Conservation (phyloP, 768 basidiomycete species). For the Phanerochaete carnosa region DNA sequence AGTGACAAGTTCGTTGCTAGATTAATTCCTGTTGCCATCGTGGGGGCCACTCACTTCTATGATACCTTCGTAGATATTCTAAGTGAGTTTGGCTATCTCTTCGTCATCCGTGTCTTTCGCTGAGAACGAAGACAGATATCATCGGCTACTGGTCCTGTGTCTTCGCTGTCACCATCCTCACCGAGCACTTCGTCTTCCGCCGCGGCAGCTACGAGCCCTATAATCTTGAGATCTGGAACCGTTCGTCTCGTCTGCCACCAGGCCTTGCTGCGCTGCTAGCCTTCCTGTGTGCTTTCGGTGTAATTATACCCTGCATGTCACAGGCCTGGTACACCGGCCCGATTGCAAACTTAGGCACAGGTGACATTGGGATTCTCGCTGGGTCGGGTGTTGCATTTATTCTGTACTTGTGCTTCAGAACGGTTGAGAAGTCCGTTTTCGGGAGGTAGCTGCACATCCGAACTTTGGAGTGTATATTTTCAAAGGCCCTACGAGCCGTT, state of each 20-base stretch:
- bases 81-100: conserved; percentile 22
- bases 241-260: conserved; percentile 33
- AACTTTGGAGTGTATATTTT: background rate
- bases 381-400: conserved; percentile 33
- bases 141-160: conserved; percentile 43
- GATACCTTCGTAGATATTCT: conserved; percentile 40
- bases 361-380: conserved; percentile 46
- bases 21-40: conserved; percentile 43
- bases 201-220: conserved; percentile 32
- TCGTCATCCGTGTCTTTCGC: background rate
- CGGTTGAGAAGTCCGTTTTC: conserved; percentile 23
- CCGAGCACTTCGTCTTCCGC: conserved; percentile 45
- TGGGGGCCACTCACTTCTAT: conserved; percentile 45
- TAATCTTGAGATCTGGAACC: conserved; percentile 35
- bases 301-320: conserved; percentile 46
- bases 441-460: background rate
- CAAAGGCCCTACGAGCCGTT: no score
- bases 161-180: conserved; percentile 36
- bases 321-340: conserved; percentile 52
- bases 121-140: conserved; percentile 27
- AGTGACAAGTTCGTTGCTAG: conserved; percentile 21
- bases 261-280: conserved; percentile 39
- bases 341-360: conserved; percentile 39
- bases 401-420: conserved; percentile 27
- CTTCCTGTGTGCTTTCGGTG: conserved; percentile 35